These are phyloP conservation scores for Anethum foeniculum DNA, from an alignment of 140 eudicot genomes.

Conservation along the genomic window DNA sequence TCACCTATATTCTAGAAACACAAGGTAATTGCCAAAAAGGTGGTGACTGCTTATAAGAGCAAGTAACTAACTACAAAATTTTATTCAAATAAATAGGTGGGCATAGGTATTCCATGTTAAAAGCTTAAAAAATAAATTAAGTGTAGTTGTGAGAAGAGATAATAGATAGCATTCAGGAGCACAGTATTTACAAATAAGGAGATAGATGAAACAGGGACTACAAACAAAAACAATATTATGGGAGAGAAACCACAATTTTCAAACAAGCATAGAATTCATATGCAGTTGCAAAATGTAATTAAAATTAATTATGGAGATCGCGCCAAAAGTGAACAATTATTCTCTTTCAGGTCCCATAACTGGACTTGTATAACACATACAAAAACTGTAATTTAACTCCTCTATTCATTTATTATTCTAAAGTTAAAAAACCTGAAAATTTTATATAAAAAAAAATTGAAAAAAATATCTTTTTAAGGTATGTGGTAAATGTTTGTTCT, in stretches of 20 bases:
- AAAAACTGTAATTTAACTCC: background rate
- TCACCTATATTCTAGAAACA: background rate
- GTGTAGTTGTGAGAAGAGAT: background rate
- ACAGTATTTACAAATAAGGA: background rate
- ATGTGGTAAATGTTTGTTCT: background rate
- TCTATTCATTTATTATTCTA: background rate
- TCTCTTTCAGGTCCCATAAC: background rate
- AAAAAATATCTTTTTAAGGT: background rate
- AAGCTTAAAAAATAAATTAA: background rate
- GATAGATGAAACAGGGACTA: background rate
- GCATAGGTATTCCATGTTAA: background rate
- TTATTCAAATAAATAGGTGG: background rate
- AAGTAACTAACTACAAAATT: background rate
- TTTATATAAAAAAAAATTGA: background rate
- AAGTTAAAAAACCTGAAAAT: background rate
- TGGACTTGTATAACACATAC: background rate
- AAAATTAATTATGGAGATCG: background rate
- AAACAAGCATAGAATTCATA: background rate
- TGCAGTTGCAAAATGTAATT: background rate
- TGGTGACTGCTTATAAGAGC: background rate
- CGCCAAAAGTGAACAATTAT: background rate
- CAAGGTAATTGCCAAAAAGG: background rate
- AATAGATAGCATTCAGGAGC: background rate
- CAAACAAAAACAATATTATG: background rate
- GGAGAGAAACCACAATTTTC: background rate